These are phyloP conservation scores for Azolla pinnata DNA, from an alignment of 75 land plant genomes.

Conservation along the genomic window DNA sequence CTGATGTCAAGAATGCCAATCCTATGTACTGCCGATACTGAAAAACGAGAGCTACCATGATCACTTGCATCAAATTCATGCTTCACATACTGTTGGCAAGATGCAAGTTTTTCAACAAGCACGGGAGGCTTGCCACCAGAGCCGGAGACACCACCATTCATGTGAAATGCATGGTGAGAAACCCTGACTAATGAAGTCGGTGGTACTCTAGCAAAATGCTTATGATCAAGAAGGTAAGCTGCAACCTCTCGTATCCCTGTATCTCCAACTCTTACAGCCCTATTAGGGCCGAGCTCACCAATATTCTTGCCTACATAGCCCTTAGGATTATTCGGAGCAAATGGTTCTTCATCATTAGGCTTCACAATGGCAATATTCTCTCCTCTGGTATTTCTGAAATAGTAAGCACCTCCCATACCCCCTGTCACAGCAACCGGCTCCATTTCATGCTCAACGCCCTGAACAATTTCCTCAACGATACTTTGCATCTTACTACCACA, in stretches of 20 bases:
- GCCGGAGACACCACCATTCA: constrained; percentile 15
- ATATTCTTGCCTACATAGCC: constrained; percentile 30
- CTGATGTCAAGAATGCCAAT: constrained; percentile 42
- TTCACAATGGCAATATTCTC: constrained; percentile 74
- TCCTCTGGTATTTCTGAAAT: constrained; percentile 57
- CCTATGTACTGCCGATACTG: constrained; percentile 40
- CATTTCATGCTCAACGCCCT: constrained; percentile 52
- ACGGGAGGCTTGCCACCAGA: not conserved
- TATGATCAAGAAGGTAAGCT: constrained; percentile 38
- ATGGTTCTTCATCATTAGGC: constrained; percentile 92
- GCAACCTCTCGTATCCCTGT: constrained; percentile 44
- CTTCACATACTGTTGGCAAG: constrained; percentile 40
- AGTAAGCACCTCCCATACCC: constrained; percentile 85
- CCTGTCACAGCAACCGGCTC: constrained; percentile 51
- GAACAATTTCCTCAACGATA: constrained; percentile 43
- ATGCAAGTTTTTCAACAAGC: constrained; percentile 28
- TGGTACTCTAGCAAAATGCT: constrained; percentile 36
- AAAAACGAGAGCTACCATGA: constrained; percentile 37
- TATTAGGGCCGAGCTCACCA: constrained; percentile 39
- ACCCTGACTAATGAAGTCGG: constrained; percentile 40
- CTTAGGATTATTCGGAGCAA: constrained; percentile 66
- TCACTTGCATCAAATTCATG: constrained; percentile 45
- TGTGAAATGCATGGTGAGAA: constrained; percentile 27
- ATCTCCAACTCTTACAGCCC: constrained; percentile 38
- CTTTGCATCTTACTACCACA: constrained; percentile 25